phyloP scores from a whole-genome alignment of 192 early-diverging fungal genomes.

The Podila horticola region DNA sequence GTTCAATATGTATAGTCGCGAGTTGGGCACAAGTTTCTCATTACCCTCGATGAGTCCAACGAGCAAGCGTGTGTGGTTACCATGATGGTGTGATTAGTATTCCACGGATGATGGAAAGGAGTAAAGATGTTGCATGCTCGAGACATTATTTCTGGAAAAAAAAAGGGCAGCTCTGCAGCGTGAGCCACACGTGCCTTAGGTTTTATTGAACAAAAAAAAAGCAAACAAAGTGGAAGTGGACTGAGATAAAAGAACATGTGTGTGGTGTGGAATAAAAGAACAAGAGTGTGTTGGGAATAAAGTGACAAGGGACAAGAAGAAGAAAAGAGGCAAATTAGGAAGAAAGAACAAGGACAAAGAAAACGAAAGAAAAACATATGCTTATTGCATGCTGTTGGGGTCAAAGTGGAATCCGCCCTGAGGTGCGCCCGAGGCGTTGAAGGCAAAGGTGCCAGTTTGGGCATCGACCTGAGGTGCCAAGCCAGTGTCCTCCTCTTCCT shows the following conservation, averaged over 20 bases:
- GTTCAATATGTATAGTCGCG: too few species aligned
- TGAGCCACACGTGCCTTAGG: too few species aligned
- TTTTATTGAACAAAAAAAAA: too few species aligned
- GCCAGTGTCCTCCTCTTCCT: conserved; percentile 81
- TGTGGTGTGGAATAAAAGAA: conserved; percentile 9
- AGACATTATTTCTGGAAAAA: too few species aligned
- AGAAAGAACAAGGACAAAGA: background rate
- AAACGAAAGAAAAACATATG: conserved; percentile 6
- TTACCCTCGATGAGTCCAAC: too few species aligned
- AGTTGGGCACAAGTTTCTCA: too few species aligned
- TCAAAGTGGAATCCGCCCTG: conserved; percentile 89
- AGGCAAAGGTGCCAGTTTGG: conserved; percentile 81
- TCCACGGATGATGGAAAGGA: too few species aligned
- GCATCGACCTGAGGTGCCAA: conserved; percentile 80
- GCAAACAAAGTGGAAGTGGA: background rate
- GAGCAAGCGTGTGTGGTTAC: too few species aligned
- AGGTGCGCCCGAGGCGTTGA: conserved; percentile 75
- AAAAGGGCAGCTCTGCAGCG: too few species aligned
- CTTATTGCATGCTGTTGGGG: conserved; percentile 37
- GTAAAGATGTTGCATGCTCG: too few species aligned
- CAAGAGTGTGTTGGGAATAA: conserved; percentile 11
- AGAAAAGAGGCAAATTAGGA: conserved; percentile 8
- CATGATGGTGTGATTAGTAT: too few species aligned
- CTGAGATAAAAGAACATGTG: conserved; percentile 2
- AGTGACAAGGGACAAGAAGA: background rate